Conservation (phyloP, 805 yeast genomes). For the Komagataella populi region DNA sequence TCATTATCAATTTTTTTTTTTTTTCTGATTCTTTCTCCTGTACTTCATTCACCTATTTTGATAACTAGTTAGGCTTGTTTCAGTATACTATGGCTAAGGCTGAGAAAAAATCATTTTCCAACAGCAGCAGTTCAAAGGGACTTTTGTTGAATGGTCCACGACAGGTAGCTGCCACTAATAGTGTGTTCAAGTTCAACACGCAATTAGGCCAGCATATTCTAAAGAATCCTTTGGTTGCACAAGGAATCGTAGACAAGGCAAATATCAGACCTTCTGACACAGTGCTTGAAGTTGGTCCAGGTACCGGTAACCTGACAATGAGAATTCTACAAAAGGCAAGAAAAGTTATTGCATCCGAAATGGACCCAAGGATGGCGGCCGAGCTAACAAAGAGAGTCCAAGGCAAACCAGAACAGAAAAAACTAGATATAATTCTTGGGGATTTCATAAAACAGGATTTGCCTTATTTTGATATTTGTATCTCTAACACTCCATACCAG, state of each 20-base stretch:
- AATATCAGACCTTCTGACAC: constrained; percentile 83
- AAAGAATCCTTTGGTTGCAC: constrained; percentile 93
- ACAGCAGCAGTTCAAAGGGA: constrained; percentile 5
- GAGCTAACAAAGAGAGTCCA: constrained; percentile 95
- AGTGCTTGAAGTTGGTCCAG: constrained; percentile 96
- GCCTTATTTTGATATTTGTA: constrained; percentile 92
- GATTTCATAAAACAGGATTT: constrained; percentile 93
- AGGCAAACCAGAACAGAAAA: constrained; percentile 89
- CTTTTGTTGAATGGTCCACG: constrained; percentile 21
- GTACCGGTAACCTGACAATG: constrained; percentile 96
- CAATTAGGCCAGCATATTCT: constrained; percentile 94
- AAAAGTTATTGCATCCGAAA: constrained; percentile 92
- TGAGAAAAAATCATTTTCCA: constrained; percentile 45
- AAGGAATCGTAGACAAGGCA: constrained; percentile 96
- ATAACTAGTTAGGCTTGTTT: not conserved
- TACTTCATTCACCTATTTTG: not conserved
- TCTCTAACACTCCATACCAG: constrained; percentile 95
- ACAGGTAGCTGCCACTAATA: constrained; percentile 53
- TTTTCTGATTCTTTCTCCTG: not conserved
- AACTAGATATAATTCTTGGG: constrained; percentile 82
- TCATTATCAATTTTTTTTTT: constrained; percentile 4
- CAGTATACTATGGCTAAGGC: constrained; percentile 41
- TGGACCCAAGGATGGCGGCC: constrained; percentile 99
- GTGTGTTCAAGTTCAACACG: constrained; percentile 93
- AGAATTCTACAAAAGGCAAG: constrained; percentile 84